phyloP scores from a whole-genome alignment of 495 filamentous ascomycete species.

The Physcia stellaris region DNA sequence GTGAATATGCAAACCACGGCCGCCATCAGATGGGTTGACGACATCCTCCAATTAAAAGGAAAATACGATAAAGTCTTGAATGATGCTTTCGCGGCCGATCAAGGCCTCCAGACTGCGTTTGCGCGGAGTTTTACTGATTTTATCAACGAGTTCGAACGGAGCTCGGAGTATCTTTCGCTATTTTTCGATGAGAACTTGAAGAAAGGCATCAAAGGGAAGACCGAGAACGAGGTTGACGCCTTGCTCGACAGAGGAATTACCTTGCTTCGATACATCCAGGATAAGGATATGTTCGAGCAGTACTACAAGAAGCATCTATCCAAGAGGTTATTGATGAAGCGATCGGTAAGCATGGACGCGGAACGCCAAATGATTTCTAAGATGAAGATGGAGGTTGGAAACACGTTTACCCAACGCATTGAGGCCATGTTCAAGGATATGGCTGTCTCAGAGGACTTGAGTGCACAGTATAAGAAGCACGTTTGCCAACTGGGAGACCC shows the following conservation, averaged over 20 bases:
- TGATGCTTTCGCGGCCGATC: slow-evolving; percentile 56
- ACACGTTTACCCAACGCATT: slow-evolving; percentile 80
- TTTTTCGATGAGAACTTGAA: slow-evolving; percentile 97
- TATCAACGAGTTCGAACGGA: slow-evolving; percentile 72
- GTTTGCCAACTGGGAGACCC: slow-evolving; percentile 47
- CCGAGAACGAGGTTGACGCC: slow-evolving; percentile 73
- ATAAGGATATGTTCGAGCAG: slow-evolving; percentile 91
- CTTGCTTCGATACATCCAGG: slow-evolving; percentile 70
- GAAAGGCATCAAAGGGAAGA: slow-evolving; percentile 85
- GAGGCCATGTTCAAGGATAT: slow-evolving; percentile 99
- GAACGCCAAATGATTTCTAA: slow-evolving; percentile 93
- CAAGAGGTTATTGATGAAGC: slow-evolving; percentile 68
- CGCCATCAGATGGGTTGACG: slow-evolving; percentile 92
- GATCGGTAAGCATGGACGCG: slow-evolving; percentile 73
- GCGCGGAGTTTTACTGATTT: slow-evolving; percentile 78
- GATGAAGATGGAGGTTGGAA: slow-evolving; percentile 92
- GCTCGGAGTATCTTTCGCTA: slow-evolving; percentile 84
- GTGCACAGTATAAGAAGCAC: slow-evolving; percentile 55
- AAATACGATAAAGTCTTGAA: slow-evolving; percentile 76
- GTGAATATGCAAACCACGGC: slow-evolving; percentile 56
- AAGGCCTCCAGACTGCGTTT: slow-evolving; percentile 64
- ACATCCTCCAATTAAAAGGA: slow-evolving; percentile 70
- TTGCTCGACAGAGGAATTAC: slow-evolving; percentile 84
- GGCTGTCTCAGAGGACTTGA: slow-evolving; percentile 77
- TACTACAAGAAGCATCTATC: slow-evolving; percentile 98